Conservation (phyloP, 129 eudicot species). For the Lactuca sativa region DNA sequence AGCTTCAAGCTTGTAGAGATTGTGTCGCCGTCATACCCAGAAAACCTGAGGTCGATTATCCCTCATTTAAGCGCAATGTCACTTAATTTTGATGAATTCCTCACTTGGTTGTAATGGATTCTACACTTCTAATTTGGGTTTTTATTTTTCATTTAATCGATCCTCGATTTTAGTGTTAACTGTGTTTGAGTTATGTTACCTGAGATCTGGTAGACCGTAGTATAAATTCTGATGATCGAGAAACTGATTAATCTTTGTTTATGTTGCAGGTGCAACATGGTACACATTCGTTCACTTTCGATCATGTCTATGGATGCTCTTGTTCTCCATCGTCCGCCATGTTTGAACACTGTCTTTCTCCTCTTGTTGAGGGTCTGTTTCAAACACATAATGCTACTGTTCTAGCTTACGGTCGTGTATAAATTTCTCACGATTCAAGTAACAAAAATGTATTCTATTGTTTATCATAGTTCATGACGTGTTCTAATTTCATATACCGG, state of each 20-base stretch:
- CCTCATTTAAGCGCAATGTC: conserved; percentile 19
- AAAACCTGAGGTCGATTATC: conserved; percentile 71
- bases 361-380: conserved; percentile 91
- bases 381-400: conserved; percentile 98
- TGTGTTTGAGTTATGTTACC: conserved; percentile 1
- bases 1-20: conserved; percentile 85
- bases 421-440: background rate
- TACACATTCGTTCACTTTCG: no score
- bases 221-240: no score
- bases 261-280: no score
- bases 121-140: background rate
- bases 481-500: conserved; percentile 72
- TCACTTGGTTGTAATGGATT: background rate
- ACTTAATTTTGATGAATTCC: background rate
- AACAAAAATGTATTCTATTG: background rate
- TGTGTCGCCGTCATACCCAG: conserved; percentile 76
- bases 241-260: no score
- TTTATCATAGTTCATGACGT: conserved; percentile 10
- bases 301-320: no score
- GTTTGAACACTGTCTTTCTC: conserved; percentile 93
- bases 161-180: background rate
- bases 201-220: conserved; percentile 43
- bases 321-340: conserved; percentile 74
- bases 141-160: background rate
- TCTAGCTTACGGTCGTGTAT: conserved; percentile 97